These are phyloP conservation scores for Hyparrhenia diplandra DNA, from an alignment of 176 grass and related monocot genomes.

Conservation along the genomic window DNA sequence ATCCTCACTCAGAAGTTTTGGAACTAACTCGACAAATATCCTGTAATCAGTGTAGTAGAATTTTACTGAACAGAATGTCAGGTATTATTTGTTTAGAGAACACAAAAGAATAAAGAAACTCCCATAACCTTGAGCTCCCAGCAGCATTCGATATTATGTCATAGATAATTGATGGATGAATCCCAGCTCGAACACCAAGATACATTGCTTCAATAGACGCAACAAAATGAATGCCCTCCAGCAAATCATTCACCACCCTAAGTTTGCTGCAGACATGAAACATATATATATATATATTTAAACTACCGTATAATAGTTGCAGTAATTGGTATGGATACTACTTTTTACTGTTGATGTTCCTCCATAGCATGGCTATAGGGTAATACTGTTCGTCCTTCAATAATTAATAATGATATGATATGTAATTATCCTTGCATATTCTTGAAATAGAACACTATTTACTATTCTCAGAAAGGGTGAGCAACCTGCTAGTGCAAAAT, in stretches of 20 bases:
- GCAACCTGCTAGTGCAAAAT: constrained; percentile 70
- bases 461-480: constrained; percentile 22
- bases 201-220: constrained; percentile 92
- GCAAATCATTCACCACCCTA: constrained; percentile 75
- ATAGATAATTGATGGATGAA: constrained; percentile 96
- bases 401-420: background rate
- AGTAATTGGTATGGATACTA: background rate
- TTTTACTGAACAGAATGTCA: constrained; percentile 16
- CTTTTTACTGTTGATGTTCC: background rate
- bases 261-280: constrained; percentile 66
- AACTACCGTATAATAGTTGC: constrained; percentile 7
- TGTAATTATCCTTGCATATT: background rate
- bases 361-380: background rate
- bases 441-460: background rate
- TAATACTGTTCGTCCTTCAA: background rate
- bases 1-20: constrained; percentile 73
- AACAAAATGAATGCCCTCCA: constrained; percentile 88
- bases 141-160: constrained; percentile 97
- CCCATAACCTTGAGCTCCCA: constrained; percentile 79
- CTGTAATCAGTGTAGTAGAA: constrained; percentile 29
- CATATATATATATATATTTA: background rate
- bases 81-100: constrained; percentile 4
- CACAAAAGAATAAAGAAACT: constrained; percentile 13
- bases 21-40: constrained; percentile 82
- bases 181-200: constrained; percentile 87